Base-by-base conservation (phyloP, 1,284 basidiomycete species). In the Tylopilus orsonianus region DNA sequence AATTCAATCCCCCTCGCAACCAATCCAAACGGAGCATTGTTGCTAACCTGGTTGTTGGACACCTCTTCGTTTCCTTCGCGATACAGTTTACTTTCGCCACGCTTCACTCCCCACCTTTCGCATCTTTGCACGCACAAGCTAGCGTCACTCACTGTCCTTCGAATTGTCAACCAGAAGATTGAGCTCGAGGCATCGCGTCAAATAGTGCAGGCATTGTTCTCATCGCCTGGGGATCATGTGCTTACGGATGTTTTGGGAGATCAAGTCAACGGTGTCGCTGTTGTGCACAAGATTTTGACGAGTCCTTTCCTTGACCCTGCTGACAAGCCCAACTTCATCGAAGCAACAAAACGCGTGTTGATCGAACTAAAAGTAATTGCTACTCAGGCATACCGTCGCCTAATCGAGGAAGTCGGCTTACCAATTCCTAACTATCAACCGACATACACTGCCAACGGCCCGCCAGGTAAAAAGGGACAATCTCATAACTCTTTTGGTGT, bases 111-210 rank as follows among this genome's bases (percentile, higher is more conserved):
- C 33, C 95, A 99, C 67, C 79, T 99, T 30, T 92, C 92, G 2
- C 94, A 97, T 67, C 77, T 99, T 49, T 97, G 95, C 74, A 97
- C 95, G 1, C 97, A 99, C 77, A 99, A 99, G 73, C 72, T 99
- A 52, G 96, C 97, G 0, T 96, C 93, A 1, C 77, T 94, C 56
- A 97, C 95, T 0, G 92, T 99, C 30, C 76, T 98, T 55, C 81
- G 95, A 58, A 90, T 95, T 58, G 86, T 95, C 63, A 94, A 95
- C 62, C 93, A 96, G 69, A 93, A 92, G 69, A 84, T 86, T 27
- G 93, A 95, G 66, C 85, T 87, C 0, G 81, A 87, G 39, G 90
- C 89, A 22, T 94, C 92, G 10, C 80, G 74, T 48, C 83, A 89
- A 59, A 85, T 95, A 43, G 84, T 93, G 42, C 84, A 90, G 47